These are phyloP conservation scores for Irpex sp. DNA, from an alignment of 1,284 basidiomycete species.

Conservation along the genomic window DNA sequence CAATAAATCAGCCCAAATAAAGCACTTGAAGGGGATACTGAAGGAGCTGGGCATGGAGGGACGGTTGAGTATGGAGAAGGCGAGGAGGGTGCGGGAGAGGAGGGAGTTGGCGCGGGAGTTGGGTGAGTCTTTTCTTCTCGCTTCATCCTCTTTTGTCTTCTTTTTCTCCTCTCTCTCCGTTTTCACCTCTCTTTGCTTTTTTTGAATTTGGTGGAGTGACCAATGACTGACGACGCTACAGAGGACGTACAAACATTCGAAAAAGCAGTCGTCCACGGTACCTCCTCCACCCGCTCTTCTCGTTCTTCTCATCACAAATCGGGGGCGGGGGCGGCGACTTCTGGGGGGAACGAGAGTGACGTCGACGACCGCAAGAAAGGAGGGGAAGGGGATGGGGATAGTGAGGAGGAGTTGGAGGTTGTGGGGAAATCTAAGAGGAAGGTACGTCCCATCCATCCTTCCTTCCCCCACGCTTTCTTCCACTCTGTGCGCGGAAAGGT, in stretches of 20 bases:
- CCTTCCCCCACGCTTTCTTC: too few species aligned
- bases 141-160: too few species aligned
- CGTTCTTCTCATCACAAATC: neutral
- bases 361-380: too few species aligned
- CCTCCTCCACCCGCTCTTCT: neutral
- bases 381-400: too few species aligned
- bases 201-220: too few species aligned
- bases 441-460: neutral
- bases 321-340: constrained; percentile 13
- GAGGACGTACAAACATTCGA: constrained; percentile 67
- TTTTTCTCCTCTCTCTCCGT: too few species aligned
- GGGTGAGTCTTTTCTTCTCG: too few species aligned
- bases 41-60: constrained; percentile 74
- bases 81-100: constrained; percentile 65
- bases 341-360: constrained; percentile 31
- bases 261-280: constrained; percentile 25
- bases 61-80: constrained; percentile 73
- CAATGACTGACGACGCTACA: too few species aligned
- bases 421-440: neutral
- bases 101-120: constrained; percentile 79
- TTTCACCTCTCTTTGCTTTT: too few species aligned
- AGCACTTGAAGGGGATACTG: constrained; percentile 61
- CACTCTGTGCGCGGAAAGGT: too few species aligned
- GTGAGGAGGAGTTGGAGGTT: neutral
- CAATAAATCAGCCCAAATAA: constrained; percentile 72